Conservation (phyloP, 169 alveolate genomes). For the Prorocentrum cordatum region DNA sequence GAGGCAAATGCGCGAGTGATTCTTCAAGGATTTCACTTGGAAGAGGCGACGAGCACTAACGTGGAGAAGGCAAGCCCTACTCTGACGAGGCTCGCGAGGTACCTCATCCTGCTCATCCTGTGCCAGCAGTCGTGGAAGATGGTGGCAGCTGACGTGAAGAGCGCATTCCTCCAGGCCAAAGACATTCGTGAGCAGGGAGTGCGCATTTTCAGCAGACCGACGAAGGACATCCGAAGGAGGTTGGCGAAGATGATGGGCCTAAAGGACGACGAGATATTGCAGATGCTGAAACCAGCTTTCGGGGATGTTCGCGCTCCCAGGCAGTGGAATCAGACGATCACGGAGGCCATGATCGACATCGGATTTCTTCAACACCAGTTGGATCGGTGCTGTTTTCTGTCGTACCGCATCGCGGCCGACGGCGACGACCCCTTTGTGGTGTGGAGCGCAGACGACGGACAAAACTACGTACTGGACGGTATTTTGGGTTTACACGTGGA, state of each 20-base stretch:
- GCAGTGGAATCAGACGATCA: not conserved
- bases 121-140: not conserved
- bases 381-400: not conserved
- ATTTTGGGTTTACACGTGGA: not conserved
- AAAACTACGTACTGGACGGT: not conserved
- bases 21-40: not conserved
- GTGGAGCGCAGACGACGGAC: not conserved
- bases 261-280: not conserved
- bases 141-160: not conserved
- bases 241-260: not conserved
- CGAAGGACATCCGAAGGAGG: not conserved
- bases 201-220: not conserved
- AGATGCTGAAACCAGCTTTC: not conserved
- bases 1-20: slow-evolving; percentile 3
- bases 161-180: not conserved
- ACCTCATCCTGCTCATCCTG: not conserved
- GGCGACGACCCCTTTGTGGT: not conserved
- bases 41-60: not conserved
- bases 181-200: not conserved
- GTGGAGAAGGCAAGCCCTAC: not conserved
- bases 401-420: not conserved
- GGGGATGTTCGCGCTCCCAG: slow-evolving; percentile 2
- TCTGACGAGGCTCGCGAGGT: not conserved
- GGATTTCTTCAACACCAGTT: not conserved
- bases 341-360: not conserved